Percentiles rank a stretch among this genome's conserved stretches.
These are phyloP conservation scores for Flaveria trinervia DNA, from an alignment of 129 eudicot genomes.

Conservation along the genomic window DNA sequence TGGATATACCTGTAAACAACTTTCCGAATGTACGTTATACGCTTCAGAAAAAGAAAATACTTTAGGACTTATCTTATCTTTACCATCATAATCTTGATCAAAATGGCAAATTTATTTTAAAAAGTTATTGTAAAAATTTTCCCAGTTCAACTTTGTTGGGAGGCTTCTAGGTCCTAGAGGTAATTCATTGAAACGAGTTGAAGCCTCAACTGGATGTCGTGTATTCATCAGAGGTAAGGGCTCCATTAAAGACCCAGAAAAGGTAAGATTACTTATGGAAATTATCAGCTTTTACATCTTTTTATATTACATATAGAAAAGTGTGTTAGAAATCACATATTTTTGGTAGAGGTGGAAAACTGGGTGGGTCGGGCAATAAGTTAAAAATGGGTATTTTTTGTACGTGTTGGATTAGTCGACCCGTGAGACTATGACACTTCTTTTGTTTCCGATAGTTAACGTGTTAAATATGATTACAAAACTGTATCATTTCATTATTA, in stretches of 20 bases:
- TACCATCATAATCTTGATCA: constrained; percentile 21
- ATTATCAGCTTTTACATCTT: too few relatives aligned
- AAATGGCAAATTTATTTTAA: neutral
- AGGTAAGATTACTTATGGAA: constrained; percentile 44
- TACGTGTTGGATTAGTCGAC: too few relatives aligned
- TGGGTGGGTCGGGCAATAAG: too few relatives aligned
- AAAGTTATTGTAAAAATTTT: neutral
- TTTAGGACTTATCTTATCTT: neutral
- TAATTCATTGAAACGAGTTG: constrained; percentile 89
- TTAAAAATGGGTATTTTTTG: too few relatives aligned
- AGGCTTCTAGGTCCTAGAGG: constrained; percentile 95
- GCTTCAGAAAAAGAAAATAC: neutral
- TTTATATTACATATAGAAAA: too few relatives aligned
- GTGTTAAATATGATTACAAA: too few relatives aligned
- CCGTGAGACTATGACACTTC: too few relatives aligned
- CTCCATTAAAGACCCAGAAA: constrained; percentile 89
- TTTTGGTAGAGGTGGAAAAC: too few relatives aligned
- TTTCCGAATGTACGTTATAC: constrained; percentile 70
- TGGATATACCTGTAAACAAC: constrained; percentile 79
- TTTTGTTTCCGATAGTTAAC: too few relatives aligned
- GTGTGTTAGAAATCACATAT: too few relatives aligned
- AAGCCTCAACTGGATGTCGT: constrained; percentile 90
- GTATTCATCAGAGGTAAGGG: constrained; percentile 95
- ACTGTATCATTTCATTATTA: too few relatives aligned
- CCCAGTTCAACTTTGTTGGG: constrained; percentile 88